A percentile compares a stretch with the other conserved stretches of the same genome.
Evolutionary conservation across 1,284 basidiomycete species (phyloP).

Genomic region (Xanthoconium separans): DNA sequence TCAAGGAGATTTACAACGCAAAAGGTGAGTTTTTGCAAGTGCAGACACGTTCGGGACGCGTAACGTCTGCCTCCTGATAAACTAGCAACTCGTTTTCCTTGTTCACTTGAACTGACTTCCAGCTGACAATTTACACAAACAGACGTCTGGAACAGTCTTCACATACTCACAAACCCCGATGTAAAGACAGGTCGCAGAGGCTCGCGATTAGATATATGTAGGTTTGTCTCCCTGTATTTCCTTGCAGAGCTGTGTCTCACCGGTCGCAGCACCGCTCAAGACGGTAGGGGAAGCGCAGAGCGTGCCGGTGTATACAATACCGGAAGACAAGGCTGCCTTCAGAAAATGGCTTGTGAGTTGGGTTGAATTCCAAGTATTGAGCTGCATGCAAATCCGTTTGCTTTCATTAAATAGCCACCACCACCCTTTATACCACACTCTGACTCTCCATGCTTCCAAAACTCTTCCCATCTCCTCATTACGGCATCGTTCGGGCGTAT

Average conservation of each 20-base stretch:
- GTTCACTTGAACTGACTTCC: neutral
- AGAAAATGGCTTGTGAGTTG: constrained; percentile 50
- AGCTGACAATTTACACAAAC: constrained; percentile 13
- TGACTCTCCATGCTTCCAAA: constrained; percentile 22
- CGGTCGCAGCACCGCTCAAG: constrained; percentile 36
- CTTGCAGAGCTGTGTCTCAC: constrained; percentile 2
- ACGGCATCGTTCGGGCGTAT: constrained; percentile 95
- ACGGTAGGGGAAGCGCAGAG: constrained; percentile 45
- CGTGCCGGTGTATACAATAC: constrained; percentile 58
- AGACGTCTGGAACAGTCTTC: constrained; percentile 31
- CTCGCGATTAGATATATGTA: constrained; percentile 31
- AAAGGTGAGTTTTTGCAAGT: constrained; percentile 34
- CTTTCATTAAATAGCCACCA: constrained; percentile 36
- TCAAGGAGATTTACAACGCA: constrained; percentile 40
- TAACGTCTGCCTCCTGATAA: neutral
- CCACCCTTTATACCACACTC: constrained; percentile 27
- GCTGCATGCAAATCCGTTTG: constrained; percentile 22
- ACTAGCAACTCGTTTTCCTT: neutral
- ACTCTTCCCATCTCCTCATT: constrained; percentile 61
- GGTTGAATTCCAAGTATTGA: neutral
- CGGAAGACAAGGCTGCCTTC: constrained; percentile 54
- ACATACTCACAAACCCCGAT: constrained; percentile 50
- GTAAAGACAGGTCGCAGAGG: constrained; percentile 36
- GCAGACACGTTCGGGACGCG: neutral
- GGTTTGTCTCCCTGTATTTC: neutral